These are phyloP conservation scores for Puccinia polysora DNA, from an alignment of 1,284 basidiomycete species.

Conservation along the genomic window DNA sequence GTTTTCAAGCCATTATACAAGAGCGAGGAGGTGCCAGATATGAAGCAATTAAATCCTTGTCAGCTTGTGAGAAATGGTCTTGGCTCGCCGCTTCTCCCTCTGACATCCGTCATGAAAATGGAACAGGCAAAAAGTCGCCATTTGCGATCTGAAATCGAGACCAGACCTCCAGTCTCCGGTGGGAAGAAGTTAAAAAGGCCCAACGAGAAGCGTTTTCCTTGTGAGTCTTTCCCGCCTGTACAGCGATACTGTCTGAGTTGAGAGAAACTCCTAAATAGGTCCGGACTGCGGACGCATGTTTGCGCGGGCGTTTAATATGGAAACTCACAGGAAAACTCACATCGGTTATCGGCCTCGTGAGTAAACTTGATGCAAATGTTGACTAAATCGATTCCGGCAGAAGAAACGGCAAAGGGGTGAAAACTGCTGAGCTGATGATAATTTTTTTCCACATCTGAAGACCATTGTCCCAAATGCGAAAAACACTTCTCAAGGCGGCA, in stretches of 20 bases:
- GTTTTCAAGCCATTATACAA: conserved; percentile 31
- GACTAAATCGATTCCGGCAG: background rate
- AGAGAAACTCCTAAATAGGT: conserved; percentile 4
- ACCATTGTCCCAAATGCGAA: conserved; percentile 35
- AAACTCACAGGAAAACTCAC: conserved; percentile 44
- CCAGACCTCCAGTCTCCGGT: background rate
- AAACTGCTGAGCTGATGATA: too few relatives aligned
- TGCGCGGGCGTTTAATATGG: conserved; percentile 43
- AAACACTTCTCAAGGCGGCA: conserved; percentile 42
- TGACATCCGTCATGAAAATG: background rate
- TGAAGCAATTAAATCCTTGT: background rate
- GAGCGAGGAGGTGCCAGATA: conserved; percentile 3
- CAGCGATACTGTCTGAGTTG: background rate
- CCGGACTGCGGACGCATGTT: conserved; percentile 43
- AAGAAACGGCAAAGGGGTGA: background rate
- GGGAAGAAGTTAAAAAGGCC: conserved; percentile 11
- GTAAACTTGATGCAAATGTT: background rate
- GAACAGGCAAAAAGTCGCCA: background rate
- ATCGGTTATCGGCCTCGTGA: conserved; percentile 42
- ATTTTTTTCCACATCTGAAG: background rate
- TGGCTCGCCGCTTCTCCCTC: background rate
- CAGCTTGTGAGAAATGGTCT: background rate
- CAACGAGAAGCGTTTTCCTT: conserved; percentile 43
- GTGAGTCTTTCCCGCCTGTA: conserved; percentile 12
- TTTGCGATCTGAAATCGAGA: background rate